Base-by-base conservation (phyloP, 129 eudicot genomes). In the Artemisia annua region DNA sequence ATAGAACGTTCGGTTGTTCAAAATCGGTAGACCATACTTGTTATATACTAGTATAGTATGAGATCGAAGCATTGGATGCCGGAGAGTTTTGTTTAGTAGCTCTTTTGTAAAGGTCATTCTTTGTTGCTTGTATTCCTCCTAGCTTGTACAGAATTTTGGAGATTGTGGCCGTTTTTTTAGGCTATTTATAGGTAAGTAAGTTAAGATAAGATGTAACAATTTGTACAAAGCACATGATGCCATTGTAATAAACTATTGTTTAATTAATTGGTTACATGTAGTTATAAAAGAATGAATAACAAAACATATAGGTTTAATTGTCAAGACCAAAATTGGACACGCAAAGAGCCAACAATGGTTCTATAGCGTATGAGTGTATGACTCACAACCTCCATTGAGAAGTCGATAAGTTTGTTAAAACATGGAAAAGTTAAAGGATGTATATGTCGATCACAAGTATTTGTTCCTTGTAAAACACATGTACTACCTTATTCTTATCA, bases 161-260 rank as follows among this genome's bases (percentile, higher is more conserved):
- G 71, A 2, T 70, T 77, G 71, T 51, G 18, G 69, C 71, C 75
- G 48, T 24, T 78, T 70, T 24, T 62, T 60, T 52, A 39, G 49
- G 80, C 59, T 1, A 71, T 70, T 78, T 70, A 22, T 52, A 70
- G 53, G 11, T 59, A 48, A 58, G 4, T 32, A 60, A 69, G 32
- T 22, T 24, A 4, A 26, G 62, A 17, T 55, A 16, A 59, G 49
- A 51, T 77, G 82, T 78, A 70, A 78, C 20, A 63, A 28, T 63
- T 30, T 63, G 77, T 63, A 77, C 82, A 78, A 78, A 70, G 82
- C 77, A 62, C 82, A 62, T 46, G 43, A 70, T 63, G 52, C 60
- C 67, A 70, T 70, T 78, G 77, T 78, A 78, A 62, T 76, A 78
- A 70, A 70, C 71, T 78, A 78, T 78, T 70, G 82, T 70, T 70